Conservation (phyloP, 129 eudicot species). For the Cynara cardunculus region DNA sequence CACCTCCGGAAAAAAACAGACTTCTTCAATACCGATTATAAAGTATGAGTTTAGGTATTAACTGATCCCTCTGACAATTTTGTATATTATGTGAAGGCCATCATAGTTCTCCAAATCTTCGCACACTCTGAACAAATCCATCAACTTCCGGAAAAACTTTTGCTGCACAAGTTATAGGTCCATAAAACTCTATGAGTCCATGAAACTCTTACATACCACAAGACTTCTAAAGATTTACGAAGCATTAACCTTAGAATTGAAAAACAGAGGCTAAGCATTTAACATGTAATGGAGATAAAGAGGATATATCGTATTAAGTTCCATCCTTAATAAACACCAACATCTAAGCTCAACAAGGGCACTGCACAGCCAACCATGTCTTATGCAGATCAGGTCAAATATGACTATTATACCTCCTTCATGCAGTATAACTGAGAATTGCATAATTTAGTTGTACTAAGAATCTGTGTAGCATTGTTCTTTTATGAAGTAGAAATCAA, state of each 20-base stretch:
- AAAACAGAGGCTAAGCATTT: background rate
- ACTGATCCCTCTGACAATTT: slow-evolving; percentile 85
- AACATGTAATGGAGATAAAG: background rate
- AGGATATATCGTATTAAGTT: background rate
- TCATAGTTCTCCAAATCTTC: slow-evolving; percentile 87
- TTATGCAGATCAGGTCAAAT: background rate
- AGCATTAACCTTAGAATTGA: background rate
- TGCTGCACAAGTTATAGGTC: slow-evolving; percentile 46
- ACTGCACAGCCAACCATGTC: background rate
- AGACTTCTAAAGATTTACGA: background rate
- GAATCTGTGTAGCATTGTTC: background rate
- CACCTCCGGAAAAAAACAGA: slow-evolving; percentile 1
- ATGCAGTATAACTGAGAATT: background rate
- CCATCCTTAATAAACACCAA: background rate
- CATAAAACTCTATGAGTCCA: background rate
- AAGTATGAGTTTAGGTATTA: slow-evolving; percentile 26
- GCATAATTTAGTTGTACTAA: background rate
- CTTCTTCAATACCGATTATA: background rate
- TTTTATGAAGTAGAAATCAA: background rate
- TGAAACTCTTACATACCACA: slow-evolving; percentile 1
- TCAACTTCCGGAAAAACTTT: slow-evolving; percentile 79
- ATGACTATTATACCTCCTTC: background rate
- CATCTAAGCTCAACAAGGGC: background rate
- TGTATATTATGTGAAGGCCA: slow-evolving; percentile 72
- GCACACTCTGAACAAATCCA: slow-evolving; percentile 69